phyloP scores from a whole-genome alignment of 1,284 basidiomycete species.

The Cryptococcus sp. region DNA sequence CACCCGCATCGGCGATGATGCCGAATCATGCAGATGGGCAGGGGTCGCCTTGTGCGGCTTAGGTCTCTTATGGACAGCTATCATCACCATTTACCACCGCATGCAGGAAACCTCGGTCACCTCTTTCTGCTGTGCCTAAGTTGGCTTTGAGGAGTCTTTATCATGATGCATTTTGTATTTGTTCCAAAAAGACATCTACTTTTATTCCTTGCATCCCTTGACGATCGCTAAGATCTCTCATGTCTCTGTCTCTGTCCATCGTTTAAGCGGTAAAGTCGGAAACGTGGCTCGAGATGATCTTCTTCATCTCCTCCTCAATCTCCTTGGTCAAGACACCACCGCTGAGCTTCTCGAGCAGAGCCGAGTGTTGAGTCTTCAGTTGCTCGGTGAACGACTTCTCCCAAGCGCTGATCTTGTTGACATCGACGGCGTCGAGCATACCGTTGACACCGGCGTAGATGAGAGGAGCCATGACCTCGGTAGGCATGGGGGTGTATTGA shows the following conservation, averaged over 20 bases:
- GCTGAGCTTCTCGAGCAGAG: constrained; percentile 75
- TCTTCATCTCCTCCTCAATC: constrained; percentile 89
- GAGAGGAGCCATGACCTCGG: constrained; percentile 95
- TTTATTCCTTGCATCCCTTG: not conserved
- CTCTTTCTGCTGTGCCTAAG: too few relatives aligned
- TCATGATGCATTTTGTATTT: too few relatives aligned
- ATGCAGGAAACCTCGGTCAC: too few relatives aligned
- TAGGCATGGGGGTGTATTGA: constrained; percentile 78
- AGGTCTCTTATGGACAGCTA: too few relatives aligned
- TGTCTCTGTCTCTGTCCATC: not conserved
- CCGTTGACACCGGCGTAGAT: constrained; percentile 99
- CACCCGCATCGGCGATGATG: too few relatives aligned
- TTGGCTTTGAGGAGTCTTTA: too few relatives aligned
- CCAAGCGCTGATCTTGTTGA: constrained; percentile 92
- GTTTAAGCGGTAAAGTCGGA: constrained; percentile 61
- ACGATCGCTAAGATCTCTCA: not conserved
- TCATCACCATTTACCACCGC: too few relatives aligned
- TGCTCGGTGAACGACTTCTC: constrained; percentile 63
- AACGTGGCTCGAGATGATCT: constrained; percentile 78
- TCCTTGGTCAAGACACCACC: constrained; percentile 79
- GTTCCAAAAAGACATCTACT: constrained; percentile 1
- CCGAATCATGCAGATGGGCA: too few relatives aligned
- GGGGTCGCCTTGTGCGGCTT: too few relatives aligned
- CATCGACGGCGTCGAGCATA: constrained; percentile 88
- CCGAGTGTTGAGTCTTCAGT: constrained; percentile 61